A percentile compares a stretch with the other conserved stretches of the same genome.
Evolutionary conservation across 2,329 filamentous ascomycete species (phyloP).

Genomic region (Aspergillus ruber): DNA sequence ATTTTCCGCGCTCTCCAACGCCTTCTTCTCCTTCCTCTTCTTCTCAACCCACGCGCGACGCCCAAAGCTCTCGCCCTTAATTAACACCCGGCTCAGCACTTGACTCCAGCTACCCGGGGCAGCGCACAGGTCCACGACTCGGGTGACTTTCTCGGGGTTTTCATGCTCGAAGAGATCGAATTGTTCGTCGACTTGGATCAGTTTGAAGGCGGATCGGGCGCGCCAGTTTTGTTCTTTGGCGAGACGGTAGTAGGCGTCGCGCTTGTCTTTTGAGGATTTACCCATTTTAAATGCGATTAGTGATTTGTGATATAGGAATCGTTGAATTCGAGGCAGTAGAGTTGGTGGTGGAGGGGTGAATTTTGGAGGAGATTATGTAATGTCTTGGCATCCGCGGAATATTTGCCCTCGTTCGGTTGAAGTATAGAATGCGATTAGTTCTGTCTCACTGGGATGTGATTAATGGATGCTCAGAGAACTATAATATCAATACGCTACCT

Average conservation of each 20-base stretch:
- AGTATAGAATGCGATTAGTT: no score
- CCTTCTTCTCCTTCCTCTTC: conserved; percentile 53
- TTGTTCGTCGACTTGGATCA: conserved; percentile 91
- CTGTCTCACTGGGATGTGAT: no score
- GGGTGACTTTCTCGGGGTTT: conserved; percentile 63
- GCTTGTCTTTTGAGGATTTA: conserved; percentile 97
- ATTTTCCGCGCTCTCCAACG: conserved; percentile 17
- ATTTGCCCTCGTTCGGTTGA: no score
- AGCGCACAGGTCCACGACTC: conserved; percentile 92
- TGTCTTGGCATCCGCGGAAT: no score
- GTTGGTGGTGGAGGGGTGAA: no score
- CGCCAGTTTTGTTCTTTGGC: conserved; percentile 99
- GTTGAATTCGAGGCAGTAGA: no score
- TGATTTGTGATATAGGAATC: neutral
- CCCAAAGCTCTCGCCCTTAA: conserved; percentile 88
- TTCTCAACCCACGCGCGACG: conserved; percentile 80
- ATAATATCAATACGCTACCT: no score
- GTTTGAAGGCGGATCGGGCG: conserved; percentile 90
- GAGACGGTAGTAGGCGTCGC: conserved; percentile 93
- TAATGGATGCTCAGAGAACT: no score
- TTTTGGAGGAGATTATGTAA: no score
- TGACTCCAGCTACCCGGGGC: conserved; percentile 97
- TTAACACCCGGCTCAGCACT: conserved; percentile 85
- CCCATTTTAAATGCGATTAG: conserved; percentile 55
- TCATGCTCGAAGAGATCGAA: conserved; percentile 78